A percentile compares a stretch with the other conserved stretches of the same genome.
phyloP scores from a whole-genome alignment of 2,329 filamentous ascomycete genomes.

The Trichophyton verrucosum region DNA sequence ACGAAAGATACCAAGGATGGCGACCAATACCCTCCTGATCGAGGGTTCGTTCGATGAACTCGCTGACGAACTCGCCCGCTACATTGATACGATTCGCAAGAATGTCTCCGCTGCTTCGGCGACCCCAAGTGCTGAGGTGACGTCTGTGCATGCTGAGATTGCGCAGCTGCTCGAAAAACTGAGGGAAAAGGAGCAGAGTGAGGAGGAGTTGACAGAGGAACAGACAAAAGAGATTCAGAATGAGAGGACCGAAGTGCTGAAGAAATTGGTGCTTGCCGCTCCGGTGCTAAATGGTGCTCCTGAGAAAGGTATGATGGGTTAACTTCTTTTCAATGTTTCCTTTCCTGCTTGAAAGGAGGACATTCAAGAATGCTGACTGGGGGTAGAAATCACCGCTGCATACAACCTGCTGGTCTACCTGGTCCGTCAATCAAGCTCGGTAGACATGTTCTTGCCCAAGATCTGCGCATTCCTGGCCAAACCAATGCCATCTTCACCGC shows the following conservation, averaged over 20 bases:
- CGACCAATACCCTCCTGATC: conserved; percentile 54
- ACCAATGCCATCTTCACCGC: conserved; percentile 72
- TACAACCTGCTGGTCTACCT: conserved; percentile 97
- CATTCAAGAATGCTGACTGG: conserved; percentile 1
- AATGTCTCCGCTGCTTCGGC: conserved; percentile 19
- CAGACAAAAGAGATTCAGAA: conserved; percentile 26
- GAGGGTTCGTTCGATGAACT: conserved; percentile 92
- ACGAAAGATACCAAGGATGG: conserved; percentile 32
- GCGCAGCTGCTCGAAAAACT: conserved; percentile 52
- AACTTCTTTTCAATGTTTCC: neutral
- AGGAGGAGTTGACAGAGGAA: conserved; percentile 38
- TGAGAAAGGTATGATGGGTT: conserved; percentile 56
- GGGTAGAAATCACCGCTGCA: conserved; percentile 72
- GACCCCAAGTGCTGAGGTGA: conserved; percentile 31
- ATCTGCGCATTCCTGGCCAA: conserved; percentile 83
- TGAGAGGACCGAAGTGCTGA: conserved; percentile 70
- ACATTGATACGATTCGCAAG: conserved; percentile 72
- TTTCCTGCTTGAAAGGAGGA: neutral
- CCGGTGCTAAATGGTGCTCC: conserved; percentile 67
- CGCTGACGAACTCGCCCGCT: conserved; percentile 85
- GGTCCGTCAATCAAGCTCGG: conserved; percentile 70
- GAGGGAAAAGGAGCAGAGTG: conserved; percentile 41
- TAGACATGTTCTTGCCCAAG: conserved; percentile 71
- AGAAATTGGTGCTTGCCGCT: conserved; percentile 76
- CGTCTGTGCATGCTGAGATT: conserved; percentile 48